Conservation (phyloP, 306 rosid species). For the Prunus mira region DNA sequence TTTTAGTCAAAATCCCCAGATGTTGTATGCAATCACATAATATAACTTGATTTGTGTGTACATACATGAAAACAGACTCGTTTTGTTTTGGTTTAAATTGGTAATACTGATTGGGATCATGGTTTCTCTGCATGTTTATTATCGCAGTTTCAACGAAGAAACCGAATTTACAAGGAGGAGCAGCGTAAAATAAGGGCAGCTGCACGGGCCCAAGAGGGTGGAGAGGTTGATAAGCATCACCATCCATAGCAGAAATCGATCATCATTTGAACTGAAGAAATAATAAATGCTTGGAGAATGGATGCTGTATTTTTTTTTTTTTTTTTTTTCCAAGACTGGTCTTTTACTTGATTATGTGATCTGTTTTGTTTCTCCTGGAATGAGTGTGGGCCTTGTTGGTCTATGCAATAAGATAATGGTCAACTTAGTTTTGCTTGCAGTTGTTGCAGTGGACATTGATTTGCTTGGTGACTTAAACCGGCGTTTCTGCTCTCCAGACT, state of each 20-base stretch:
- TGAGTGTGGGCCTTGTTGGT: constrained; percentile 31
- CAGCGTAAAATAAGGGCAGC: constrained; percentile 90
- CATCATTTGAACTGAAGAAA: constrained; percentile 29
- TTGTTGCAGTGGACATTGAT: constrained; percentile 7
- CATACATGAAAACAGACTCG: neutral
- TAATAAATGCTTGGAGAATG: constrained; percentile 34
- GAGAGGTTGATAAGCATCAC: constrained; percentile 46
- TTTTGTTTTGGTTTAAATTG: neutral
- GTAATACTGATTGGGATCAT: neutral
- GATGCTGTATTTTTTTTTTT: constrained; percentile 32
- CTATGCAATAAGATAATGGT: constrained; percentile 47
- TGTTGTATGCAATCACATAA: neutral
- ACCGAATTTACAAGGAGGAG: constrained; percentile 93
- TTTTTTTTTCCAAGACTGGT: constrained; percentile 11
- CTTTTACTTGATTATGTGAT: constrained; percentile 37
- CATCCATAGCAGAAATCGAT: constrained; percentile 39
- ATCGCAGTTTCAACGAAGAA: constrained; percentile 76
- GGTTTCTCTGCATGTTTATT: neutral
- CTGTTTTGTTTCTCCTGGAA: constrained; percentile 27
- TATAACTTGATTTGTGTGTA: neutral
- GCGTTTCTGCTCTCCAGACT: neutral
- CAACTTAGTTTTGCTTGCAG: constrained; percentile 12
- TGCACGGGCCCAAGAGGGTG: constrained; percentile 55
- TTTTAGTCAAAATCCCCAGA: neutral
- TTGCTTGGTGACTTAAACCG: constrained; percentile 16